Evolutionary conservation across 441 rosid genomes (phyloP), one percentile per base, ranked within the genome.

Genomic region (Adansonia rubrostipa): DNA sequence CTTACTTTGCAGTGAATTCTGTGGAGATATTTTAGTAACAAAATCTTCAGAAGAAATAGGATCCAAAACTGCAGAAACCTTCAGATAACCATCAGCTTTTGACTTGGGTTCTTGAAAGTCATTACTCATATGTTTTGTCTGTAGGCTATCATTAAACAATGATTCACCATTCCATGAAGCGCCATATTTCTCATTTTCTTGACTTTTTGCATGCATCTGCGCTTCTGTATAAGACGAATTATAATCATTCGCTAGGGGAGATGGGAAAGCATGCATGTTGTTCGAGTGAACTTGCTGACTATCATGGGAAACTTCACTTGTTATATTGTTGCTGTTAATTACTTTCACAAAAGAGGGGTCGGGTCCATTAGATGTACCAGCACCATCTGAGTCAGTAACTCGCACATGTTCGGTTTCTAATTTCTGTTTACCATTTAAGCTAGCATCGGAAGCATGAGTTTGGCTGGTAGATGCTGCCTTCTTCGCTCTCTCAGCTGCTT

Each of bases 401-500:
- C 74, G 85, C 73, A 45, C 80, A n/a, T 62, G 76, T 70, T 87
- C 91, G 58, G 77, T 64, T 82, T 85, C 91, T 60, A 73, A 74
- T 77, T 80, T 85, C 62, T 76, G 79, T 78, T 78, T 86, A 71
- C 86, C 83, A 71, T 75, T 82, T 76, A 75, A 42, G 73, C 47
- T 77, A 74, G 74, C 79, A 81, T 87, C 87, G 72, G 87, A 78
- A 87, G 79, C 71, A 40, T 78, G 64, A 83, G 85, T 75, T 63
- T 79, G 92, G 77, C 68, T 80, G 73, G 56, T 80, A 71, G 88
- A 78, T 51, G 87, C 77, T 50, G 89, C 85, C 85, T 93, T 94
- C 85, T 88, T 92, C 36, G 95, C 94, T 80, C 86, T 84, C 70
- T 92, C 98, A 40, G 97, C 97, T 65, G 97, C 99, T 77, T 94